Conservation (phyloP, 2,329 filamentous ascomycete species). For the Claviceps sp. region DNA sequence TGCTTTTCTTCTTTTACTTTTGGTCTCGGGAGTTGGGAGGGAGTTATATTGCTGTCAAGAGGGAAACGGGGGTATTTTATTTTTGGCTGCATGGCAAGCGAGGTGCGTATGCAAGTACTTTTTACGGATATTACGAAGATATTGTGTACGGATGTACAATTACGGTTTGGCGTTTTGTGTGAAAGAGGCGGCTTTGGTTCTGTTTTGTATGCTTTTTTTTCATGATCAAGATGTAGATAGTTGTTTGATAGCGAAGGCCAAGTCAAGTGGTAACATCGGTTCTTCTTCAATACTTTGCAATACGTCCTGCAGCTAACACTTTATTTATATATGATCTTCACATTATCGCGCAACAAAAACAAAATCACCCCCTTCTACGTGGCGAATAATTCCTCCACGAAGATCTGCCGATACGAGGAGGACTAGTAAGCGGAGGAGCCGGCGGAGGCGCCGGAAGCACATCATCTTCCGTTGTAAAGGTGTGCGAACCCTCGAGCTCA, state of each 20-base stretch:
- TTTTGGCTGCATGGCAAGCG: background rate
- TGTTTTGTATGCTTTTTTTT: slow-evolving; percentile 1
- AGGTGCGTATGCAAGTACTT: background rate
- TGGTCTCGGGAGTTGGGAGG: slow-evolving; percentile 7
- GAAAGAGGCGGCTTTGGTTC: background rate
- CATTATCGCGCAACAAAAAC: background rate
- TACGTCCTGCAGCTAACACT: too few species aligned
- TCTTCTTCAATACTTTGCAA: too few species aligned
- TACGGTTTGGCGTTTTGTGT: slow-evolving; percentile 14
- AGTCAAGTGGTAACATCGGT: too few species aligned
- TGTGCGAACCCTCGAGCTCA: slow-evolving; percentile 31
- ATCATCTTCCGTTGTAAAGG: background rate
- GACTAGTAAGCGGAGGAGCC: background rate
- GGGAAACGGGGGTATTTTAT: background rate
- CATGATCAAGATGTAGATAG: background rate
- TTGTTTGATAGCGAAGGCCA: background rate
- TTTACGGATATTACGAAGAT: slow-evolving; percentile 11
- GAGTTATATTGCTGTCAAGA: slow-evolving; percentile 9
- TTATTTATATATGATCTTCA: background rate
- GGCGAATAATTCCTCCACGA: background rate
- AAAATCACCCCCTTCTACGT: background rate
- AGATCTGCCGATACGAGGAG: background rate
- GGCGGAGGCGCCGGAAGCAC: background rate
- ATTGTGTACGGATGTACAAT: slow-evolving; percentile 10
- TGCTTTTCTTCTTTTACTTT: background rate